These are phyloP conservation scores for Poterioochromonas sp. DNA, from an alignment of 352 stramenopile species.

Conservation along the genomic window DNA sequence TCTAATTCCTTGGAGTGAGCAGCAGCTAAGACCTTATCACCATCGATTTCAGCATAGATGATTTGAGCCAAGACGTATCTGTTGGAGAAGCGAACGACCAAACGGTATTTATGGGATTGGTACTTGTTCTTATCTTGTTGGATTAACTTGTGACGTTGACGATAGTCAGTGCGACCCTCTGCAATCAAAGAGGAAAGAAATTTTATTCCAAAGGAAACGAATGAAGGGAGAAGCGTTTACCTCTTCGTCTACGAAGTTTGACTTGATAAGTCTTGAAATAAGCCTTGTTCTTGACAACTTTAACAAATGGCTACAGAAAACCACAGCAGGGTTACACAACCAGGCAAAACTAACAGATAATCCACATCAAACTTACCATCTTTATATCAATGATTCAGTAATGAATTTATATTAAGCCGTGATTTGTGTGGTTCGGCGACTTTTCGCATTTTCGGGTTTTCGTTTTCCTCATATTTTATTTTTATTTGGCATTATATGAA, in stretches of 20 bases:
- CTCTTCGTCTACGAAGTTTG: slow-evolving; percentile 84
- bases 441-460: too few species aligned
- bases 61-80: slow-evolving; percentile 94
- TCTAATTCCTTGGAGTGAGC: slow-evolving; percentile 89
- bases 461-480: too few species aligned
- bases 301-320: slow-evolving; percentile 77
- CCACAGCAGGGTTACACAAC: neutral
- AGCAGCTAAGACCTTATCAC: slow-evolving; percentile 86
- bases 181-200: neutral
- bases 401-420: too few species aligned
- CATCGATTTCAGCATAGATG: slow-evolving; percentile 94
- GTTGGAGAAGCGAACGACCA: slow-evolving; percentile 78
- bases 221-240: neutral
- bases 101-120: slow-evolving; percentile 95
- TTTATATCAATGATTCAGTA: too few species aligned
- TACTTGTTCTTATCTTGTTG: slow-evolving; percentile 99
- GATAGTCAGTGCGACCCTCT: slow-evolving; percentile 99
- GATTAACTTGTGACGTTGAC: slow-evolving; percentile 93
- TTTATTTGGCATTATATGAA: too few species aligned
- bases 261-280: slow-evolving; percentile 99
- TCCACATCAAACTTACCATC: too few species aligned
- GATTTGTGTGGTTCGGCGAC: too few species aligned
- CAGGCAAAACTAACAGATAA: neutral
- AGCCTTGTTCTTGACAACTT: slow-evolving; percentile 96
- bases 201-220: neutral